Evolutionary conservation across 352 stramenopile species (phyloP).

Genomic region (Phytophthora crassamura): DNA sequence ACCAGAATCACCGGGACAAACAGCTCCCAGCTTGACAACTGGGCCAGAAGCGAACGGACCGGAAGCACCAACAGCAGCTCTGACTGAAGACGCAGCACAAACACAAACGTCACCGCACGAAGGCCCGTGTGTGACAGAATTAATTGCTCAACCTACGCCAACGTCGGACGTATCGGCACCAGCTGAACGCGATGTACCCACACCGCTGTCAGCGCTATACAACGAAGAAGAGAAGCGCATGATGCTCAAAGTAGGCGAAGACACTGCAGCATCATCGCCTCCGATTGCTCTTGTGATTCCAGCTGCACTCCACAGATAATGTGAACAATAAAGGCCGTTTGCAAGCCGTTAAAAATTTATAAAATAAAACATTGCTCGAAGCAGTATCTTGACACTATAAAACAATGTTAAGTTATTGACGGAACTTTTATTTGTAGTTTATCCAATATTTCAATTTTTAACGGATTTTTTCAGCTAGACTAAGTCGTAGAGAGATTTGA

Average conservation of each 20-base stretch:
- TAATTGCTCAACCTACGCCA: slow-evolving; percentile 12
- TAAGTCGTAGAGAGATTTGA: no score
- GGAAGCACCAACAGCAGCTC: neutral
- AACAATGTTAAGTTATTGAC: no score
- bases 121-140: slow-evolving; percentile 19
- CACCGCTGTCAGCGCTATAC: slow-evolving; percentile 72
- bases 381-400: no score
- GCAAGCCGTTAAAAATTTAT: no score
- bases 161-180: slow-evolving; percentile 16
- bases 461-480: no score
- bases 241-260: slow-evolving; percentile 55
- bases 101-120: slow-evolving; percentile 1
- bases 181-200: slow-evolving; percentile 45
- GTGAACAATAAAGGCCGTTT: neutral
- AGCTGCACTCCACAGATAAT: slow-evolving; percentile 23
- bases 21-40: neutral
- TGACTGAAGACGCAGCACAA: slow-evolving; percentile 7
- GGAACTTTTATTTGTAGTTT: no score
- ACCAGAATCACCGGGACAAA: neutral
- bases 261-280: slow-evolving; percentile 17
- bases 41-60: neutral
- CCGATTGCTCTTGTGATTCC: slow-evolving; percentile 26
- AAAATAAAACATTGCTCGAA: no score
- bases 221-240: slow-evolving; percentile 74
- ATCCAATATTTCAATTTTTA: no score